Base-by-base conservation (phyloP, 2,329 filamentous ascomycete genomes). In the Coniochaeta sp. region DNA sequence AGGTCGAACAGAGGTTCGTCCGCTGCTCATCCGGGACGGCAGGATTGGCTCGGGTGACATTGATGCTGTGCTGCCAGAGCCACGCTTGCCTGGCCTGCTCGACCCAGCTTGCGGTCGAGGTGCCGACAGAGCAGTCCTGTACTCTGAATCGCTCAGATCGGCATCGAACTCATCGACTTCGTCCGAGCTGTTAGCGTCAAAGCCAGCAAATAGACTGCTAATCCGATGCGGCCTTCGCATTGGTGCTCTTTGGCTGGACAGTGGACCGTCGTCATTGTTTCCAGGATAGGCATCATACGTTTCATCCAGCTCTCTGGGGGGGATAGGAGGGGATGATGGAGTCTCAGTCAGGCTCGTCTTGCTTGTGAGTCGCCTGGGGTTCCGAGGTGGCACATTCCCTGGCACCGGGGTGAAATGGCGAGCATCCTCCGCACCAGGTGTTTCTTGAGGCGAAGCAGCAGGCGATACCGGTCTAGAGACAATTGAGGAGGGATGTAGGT, bases 201-300 rank as follows among this genome's bases (percentile, higher is more conserved):
- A 94, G 0, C 89, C 89, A 28, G 89, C 87, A 67, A 94, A 94
- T n/a, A 95, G 73, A 63, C 88, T 94, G 67, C 87, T 92, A 48
- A 89, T 85, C 51, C 89, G 79, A 62, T 87, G 84, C 1, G 88
- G 87, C 14, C 85, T 79, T 54, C 85, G 79, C 63, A 87, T 75
- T 2, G 83, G 79, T 2, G 77, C 76, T 50, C 76, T 79, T 13
- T 81, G 75, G 51, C 67, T 71, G 1, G 84, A 83, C 35, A 91
- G 70, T 2, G 87, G 86, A 0, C 87, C 87, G 60, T 91, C 85
- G 60, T 94, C 88, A 60, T 91, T 91, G 65, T 90, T 89, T 0
- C 85, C 86, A 2, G 86, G 85, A 63, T 91, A 91, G 2, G 79
- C 77, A 61, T 91, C 84, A 40, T 81, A 75, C 24, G 74, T 78